Evolutionary conservation across 345 rosid species (phyloP), one percentile per base, ranked within the genome.

Genomic region (Lumnitzera littorea): DNA sequence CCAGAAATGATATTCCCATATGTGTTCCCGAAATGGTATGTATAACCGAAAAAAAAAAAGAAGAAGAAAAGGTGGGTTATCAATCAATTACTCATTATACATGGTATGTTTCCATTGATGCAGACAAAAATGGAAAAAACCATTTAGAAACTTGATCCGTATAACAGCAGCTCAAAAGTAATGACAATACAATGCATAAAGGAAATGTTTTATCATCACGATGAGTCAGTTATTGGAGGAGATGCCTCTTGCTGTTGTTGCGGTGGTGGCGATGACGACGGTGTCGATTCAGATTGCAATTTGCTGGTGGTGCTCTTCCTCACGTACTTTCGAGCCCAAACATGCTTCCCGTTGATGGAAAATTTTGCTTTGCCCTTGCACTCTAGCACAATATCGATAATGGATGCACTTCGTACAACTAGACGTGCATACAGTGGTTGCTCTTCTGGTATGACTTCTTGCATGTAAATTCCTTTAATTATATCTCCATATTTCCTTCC

Each of bases 301-400:
- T 43, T 62, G 15, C 14, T 7, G 20, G 52, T 2, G 4, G 52
- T 2, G 4, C 14, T 48, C 60, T 67, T 84, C 20, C 58, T 65
- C 20, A 78, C 67, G 62, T 55, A 83, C 56, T 72, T 85, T 0
- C 89, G 64, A 12, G 83, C 89, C 89, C 86, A 78, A 43, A 76
- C 88, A 67, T 91, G 96, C 70, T 88, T 91, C 2, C 96, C 89
- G 48, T 84, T 79, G 31, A 91, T 85, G 66, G 75, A 66, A 73
- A 73, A 88, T 60, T 84, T 91, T 11, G 68, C 82, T 61, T 73
- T 88, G 53, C 14, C 29, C 55, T 27, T 70, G 20, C 74, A 74
- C 2, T 48, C 63, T 4, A 84, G 76, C 9, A 91, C 50, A 24
- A 62, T 56, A 10, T 63, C 51, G 43, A 82, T 63, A 24, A 31